Evolutionary conservation across 495 filamentous ascomycete species (phyloP).

Genomic region (Penicillium pulvis): DNA sequence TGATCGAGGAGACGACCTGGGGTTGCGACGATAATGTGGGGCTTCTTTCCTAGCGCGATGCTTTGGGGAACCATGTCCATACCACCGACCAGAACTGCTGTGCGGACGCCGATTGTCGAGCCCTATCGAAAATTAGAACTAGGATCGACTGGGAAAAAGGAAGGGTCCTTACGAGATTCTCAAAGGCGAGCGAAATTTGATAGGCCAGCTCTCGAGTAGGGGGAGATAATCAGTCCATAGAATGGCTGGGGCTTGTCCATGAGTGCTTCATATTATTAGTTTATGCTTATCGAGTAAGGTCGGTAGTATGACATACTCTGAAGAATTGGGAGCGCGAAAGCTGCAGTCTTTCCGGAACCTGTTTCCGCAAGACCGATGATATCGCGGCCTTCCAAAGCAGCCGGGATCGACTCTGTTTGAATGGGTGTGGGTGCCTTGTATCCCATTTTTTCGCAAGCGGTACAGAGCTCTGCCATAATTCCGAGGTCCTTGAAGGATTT

Average conservation of each 20-base stretch:
- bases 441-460: constrained; percentile 77
- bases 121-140: background rate
- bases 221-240: constrained; percentile 81
- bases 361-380: constrained; percentile 94
- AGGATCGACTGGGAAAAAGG: background rate
- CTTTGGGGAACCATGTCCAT: constrained; percentile 93
- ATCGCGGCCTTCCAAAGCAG: constrained; percentile 79
- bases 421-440: constrained; percentile 85
- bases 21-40: constrained; percentile 83
- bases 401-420: constrained; percentile 74
- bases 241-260: constrained; percentile 80
- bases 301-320: constrained; percentile 48
- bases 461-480: constrained; percentile 82
- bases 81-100: constrained; percentile 81
- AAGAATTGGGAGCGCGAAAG: constrained; percentile 87
- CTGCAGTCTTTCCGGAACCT: constrained; percentile 90
- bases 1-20: constrained; percentile 91
- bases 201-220: constrained; percentile 90
- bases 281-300: background rate
- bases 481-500: constrained; percentile 75
- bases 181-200: constrained; percentile 84
- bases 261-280: constrained; percentile 49
- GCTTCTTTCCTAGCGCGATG: constrained; percentile 87
- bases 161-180: constrained; percentile 67
- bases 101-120: constrained; percentile 71